Base-by-base conservation (phyloP, 495 filamentous ascomycete genomes). In the Penicillium dipodomyicola region DNA sequence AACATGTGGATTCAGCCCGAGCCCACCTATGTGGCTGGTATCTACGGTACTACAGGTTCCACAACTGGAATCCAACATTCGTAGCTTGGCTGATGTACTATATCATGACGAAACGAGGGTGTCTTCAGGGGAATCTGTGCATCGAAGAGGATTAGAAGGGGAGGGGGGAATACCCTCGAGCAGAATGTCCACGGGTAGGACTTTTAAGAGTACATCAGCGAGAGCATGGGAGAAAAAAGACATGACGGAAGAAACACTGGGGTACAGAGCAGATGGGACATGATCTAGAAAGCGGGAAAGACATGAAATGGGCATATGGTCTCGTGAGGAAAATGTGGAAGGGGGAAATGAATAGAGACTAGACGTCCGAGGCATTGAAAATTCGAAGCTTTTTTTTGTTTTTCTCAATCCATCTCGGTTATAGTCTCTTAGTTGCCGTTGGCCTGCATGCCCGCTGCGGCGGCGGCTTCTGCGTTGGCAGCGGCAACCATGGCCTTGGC, bases 401-500 rank as follows among this genome's bases (percentile, higher is more conserved):
- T 33, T 17, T 43, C 37, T 57, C 52, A 47, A 33, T 46, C 29
- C 51, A 23, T 54, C 43, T 41, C 42, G 52, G 29, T 22, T 23
- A 29, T 49, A 42, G 57, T 65, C 60, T 72, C 69, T 72, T 72
- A 64, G 60, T 65, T 69, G 60, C 71, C 71, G 39, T 75, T 75
- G 50, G 69, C 60, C 54, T 72, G 71, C 56, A 73, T 61, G 51
- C 61, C 72, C 39, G 68, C 67, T 17, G 69, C 69, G 35, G 68
- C 68, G 32, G 67, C 70, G 42, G 73, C 72, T 61, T 73, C 71
- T 2, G 72, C 70, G 46, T 73, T 72, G 37, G 69, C 69, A 32
- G 72, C 71, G 25, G 73, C 74, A 11, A 51, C 54, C 62, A 78
- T 57, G 22, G 76, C 77, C 67, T 85, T 80, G 46, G 74, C 74